Percentiles rank a stretch among this genome's conserved stretches.
phyloP scores from a whole-genome alignment of 768 basidiomycete species.

The Podaxis rugospora region DNA sequence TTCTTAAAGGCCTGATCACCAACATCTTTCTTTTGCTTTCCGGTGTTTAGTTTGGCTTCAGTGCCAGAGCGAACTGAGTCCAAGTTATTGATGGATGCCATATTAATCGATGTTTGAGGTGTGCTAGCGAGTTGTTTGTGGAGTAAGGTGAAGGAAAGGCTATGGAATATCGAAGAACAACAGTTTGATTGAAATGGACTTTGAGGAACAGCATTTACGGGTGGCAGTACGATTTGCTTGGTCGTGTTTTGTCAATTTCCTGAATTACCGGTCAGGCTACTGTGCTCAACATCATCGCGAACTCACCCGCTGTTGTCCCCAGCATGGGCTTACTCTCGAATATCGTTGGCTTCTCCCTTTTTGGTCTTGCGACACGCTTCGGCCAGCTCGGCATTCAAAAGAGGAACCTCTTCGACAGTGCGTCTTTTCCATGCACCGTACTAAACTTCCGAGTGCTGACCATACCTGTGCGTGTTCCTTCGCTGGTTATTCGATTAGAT shows the following conservation, averaged over 20 bases:
- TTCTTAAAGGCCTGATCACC: conserved; percentile 68
- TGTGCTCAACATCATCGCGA: conserved; percentile 11
- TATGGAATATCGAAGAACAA: conserved; percentile 6
- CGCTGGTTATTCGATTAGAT: conserved; percentile 38
- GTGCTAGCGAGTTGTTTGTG: neutral
- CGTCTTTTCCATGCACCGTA: conserved; percentile 27
- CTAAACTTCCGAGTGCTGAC: neutral
- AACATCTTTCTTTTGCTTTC: conserved; percentile 61
- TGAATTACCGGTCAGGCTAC: conserved; percentile 12
- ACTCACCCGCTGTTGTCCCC: conserved; percentile 11
- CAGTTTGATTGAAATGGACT: conserved; percentile 1
- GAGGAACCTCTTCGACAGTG: conserved; percentile 76
- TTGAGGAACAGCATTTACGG: conserved; percentile 13
- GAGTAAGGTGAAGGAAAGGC: neutral
- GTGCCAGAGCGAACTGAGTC: conserved; percentile 14
- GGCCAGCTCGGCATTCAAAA: conserved; percentile 87
- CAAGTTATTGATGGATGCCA: conserved; percentile 9
- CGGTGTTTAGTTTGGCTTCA: conserved; percentile 50
- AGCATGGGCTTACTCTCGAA: conserved; percentile 66
- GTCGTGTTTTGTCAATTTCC: conserved; percentile 20
- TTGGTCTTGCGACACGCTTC: conserved; percentile 79
- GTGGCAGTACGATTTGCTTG: conserved; percentile 34
- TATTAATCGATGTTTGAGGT: conserved; percentile 1
- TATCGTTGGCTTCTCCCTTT: conserved; percentile 72
- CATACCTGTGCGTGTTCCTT: conserved; percentile 6